Percentiles rank a stretch among this genome's conserved stretches.
Conservation (phyloP, 2,329 filamentous ascomycete genomes). For the Pseudophaeomoniella oleicola region DNA sequence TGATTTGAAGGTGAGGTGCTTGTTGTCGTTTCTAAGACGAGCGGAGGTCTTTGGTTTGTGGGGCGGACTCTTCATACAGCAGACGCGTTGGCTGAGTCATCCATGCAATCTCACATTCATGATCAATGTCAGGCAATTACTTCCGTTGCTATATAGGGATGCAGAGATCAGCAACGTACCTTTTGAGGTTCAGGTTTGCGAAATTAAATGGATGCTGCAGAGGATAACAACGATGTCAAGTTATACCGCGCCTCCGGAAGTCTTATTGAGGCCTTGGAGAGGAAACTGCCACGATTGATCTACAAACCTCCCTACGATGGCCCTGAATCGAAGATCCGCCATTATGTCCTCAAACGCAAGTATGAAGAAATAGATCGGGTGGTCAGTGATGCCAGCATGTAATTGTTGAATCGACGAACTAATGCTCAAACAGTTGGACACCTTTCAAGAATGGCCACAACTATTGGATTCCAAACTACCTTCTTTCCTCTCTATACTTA, state of each 20-base stretch:
- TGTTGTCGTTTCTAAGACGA: no score
- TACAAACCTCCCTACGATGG: conserved; percentile 18
- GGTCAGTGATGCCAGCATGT: no score
- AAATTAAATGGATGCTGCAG: conserved; percentile 33
- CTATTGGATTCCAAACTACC: conserved; percentile 75
- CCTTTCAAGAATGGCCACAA: conserved; percentile 91
- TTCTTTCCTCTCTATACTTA: conserved; percentile 57
- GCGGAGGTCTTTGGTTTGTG: no score
- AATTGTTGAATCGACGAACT: no score
- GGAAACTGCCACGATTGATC: conserved; percentile 26
- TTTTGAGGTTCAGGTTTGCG: no score
- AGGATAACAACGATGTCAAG: conserved; percentile 27
- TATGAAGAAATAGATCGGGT: conserved; percentile 8
- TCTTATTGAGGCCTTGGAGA: conserved; percentile 25
- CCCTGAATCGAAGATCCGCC: conserved; percentile 6
- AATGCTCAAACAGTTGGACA: conserved; percentile 62
- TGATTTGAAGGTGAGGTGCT: no score
- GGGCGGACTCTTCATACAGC: no score
- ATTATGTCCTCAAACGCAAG: conserved; percentile 4
- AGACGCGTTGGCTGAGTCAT: no score
- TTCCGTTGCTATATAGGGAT: no score
- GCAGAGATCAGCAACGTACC: no score
- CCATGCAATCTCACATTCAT: no score
- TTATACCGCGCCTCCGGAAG: conserved; percentile 30
- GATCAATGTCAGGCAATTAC: no score